Base-by-base conservation (phyloP, 2,329 filamentous ascomycete species). In the Myriosclerotinia curreyana region DNA sequence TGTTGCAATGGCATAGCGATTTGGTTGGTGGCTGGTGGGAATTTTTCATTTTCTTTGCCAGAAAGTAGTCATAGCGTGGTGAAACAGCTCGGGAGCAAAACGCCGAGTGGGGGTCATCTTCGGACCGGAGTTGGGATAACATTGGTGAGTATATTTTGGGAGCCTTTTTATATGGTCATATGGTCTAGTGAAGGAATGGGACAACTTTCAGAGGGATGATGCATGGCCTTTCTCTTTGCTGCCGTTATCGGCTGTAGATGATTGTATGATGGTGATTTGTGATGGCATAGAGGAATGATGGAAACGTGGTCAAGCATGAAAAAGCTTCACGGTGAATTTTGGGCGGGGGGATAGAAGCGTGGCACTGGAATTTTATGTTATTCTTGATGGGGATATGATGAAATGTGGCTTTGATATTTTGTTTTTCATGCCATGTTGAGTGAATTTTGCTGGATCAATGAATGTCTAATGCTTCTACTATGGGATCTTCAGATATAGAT, bases 1-100 rank as follows among this genome's bases (percentile, higher is more conserved):
- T 44, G 54, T 64, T 60, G 40, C 55, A 40, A 59, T 49, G 49
- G 62, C 62, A 64, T 64, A 64, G 62, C 62, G 48, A 59, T 60
- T 54, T 48, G 31, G 62, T 53, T 31, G 38, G 46, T 28, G 25
- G 40, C 31, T 40, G 62, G 55, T 14, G 55, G 48, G 6, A 53
- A n/a, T n/a, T 53, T 52, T 22, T 48, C 14, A 28, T 22, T 59
- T 34, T 48, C 31, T 11, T 59, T 59, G 55, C 42, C 31, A 38
- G 55, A 38, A 38, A 25, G 42, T 36, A 58, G 42, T 48, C 14
- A 48, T 48, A 36, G 42, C 28, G n/a, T 53, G 38, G 22, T 55
- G n/a, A 46, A 62, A 62, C 46, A 6, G 25, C 17, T 44, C 31
- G 38, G 31, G 36, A 25, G 7, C 1, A 31, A 50, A 54, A 62